Base-by-base conservation (phyloP, 164 flowering plant species). In the Nelumbo lutea region DNA sequence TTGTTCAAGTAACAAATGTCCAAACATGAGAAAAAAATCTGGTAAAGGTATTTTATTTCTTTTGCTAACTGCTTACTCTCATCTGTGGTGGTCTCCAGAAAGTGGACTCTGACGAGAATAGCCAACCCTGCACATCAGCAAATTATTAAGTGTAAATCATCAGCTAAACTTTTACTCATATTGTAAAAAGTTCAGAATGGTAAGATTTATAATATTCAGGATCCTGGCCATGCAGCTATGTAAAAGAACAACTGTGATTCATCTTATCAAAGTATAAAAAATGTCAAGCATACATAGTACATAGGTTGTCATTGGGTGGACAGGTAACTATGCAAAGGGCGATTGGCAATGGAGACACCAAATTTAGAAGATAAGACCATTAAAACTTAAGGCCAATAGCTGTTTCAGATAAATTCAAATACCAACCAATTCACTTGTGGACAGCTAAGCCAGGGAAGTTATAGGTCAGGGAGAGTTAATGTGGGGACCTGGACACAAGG, bases 21-120 rank as follows among this genome's bases (percentile, higher is more conserved):
- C 27, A 27, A 27, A 27, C 27, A 57, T 11, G 9, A 7, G 43
- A 41, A 13, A 57, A 66, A 66, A 55, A n/a, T 48, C n/a, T 6
- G 11, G 27, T 62, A 40, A 66, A 60, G 44, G 15, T 58, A 67
- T 41, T 13, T 27, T 45, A 52, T 59, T 59, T 64, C 47, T 5
- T 9, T 42, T 6, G 9, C 10, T 9, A 70, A 44, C 60, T 42
- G 42, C 87, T 59, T 85, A 94, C 99, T 81, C 80, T 75, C 96
- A 95, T 95, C 79, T 95, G 97, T 68, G 91, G 90, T 70, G 97
- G 98, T 79, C 90, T 84, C 99, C 99, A 95, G 76, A 89, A 95
- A 38, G 80, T 57, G 43, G 98, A 85, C 68, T 87, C 90, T 42
- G 96, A 85, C 52, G 84, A 90, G 79, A 95, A 95, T 64, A 95